Evolutionary conservation across 1,139 yeast genomes (phyloP).

Genomic region (Pichia sorboxylosa): DNA sequence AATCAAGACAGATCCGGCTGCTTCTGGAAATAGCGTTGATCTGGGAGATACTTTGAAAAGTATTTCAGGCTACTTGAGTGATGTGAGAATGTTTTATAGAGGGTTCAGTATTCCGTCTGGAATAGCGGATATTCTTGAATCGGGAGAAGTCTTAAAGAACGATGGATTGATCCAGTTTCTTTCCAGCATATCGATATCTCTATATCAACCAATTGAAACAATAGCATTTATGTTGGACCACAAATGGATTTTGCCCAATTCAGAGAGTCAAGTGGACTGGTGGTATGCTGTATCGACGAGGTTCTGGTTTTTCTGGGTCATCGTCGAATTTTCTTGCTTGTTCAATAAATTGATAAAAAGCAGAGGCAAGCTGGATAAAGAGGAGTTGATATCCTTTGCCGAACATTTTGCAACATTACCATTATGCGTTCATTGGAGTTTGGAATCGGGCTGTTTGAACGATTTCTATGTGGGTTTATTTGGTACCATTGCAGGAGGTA

Average conservation of each 20-base stretch:
- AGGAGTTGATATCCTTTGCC: conserved; percentile 12
- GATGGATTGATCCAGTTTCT: conserved; percentile 16
- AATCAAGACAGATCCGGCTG: too few species aligned
- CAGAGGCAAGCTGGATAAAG: conserved; percentile 5
- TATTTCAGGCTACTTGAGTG: conserved; percentile 38
- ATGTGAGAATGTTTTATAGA: conserved; percentile 43
- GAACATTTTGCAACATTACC: conserved; percentile 36
- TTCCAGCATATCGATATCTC: conserved; percentile 21
- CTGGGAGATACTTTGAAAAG: conserved; percentile 6
- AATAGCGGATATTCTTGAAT: conserved; percentile 25
- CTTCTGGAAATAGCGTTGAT: not conserved
- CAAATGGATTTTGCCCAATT: conserved; percentile 38
- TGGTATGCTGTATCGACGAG: conserved; percentile 35
- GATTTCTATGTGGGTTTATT: conserved; percentile 23
- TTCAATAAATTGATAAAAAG: conserved; percentile 1
- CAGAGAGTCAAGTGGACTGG: conserved; percentile 17
- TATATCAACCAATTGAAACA: conserved; percentile 38
- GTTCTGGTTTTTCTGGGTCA: conserved; percentile 45
- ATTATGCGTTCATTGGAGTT: conserved; percentile 48
- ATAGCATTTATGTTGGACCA: conserved; percentile 51
- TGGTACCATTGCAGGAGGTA: conserved; percentile 23
- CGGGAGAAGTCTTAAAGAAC: conserved; percentile 26
- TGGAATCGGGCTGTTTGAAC: conserved; percentile 40
- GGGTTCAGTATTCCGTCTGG: conserved; percentile 41
- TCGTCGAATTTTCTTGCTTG: conserved; percentile 29